Base-by-base conservation (phyloP, 1,284 basidiomycete genomes). In the Malassezia obtusa region DNA sequence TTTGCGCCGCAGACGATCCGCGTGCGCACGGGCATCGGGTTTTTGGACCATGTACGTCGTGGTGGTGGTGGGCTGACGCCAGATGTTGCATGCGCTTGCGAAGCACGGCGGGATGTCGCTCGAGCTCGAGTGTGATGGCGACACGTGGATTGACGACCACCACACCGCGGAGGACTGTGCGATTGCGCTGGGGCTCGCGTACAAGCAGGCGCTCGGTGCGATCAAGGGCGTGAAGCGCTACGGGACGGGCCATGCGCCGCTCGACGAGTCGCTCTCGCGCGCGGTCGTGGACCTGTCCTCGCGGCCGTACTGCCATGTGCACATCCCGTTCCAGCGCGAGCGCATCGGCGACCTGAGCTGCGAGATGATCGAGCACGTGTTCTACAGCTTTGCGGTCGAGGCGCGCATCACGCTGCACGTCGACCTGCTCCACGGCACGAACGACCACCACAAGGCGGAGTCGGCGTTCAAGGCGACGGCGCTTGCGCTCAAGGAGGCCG, bases 211-310 rank as follows among this genome's bases (percentile, higher is more conserved):
- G 15, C 78, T 99, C 31, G 92, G 94, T 28, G 89, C 94, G 5
- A 83, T 95, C 35, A 84, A 84, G 59, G 94, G 94, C 11, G 98
- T 99, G 71, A 83, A 83, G 70, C 81, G 94, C 54, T 99, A 95
- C 74, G 94, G 94, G 14, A 94, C 86, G 25, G 94, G 89, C 5
- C 92, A 90, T 73, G 94, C 94, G 6, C 94, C 94, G 0, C 80
- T 98, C 17, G 94, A 99, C 69, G 94, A 99, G 58, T 65, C 69
- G 10, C 81, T 99, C 43, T 87, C 89, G 3, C 80, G 94, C 62
- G 91, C 88, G 10, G 94, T 99, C 30, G 88, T 98, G 58, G 94
- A 99, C 76, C 95, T 99, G 60, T 98, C 92, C 70, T 89, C 89
- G 45, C 83, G 94, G 40, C 90, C 92, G 2, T 96, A 86, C 79